Evolutionary conservation across 768 basidiomycete species (phyloP).

Genomic region (Cyclocybe aegerita): DNA sequence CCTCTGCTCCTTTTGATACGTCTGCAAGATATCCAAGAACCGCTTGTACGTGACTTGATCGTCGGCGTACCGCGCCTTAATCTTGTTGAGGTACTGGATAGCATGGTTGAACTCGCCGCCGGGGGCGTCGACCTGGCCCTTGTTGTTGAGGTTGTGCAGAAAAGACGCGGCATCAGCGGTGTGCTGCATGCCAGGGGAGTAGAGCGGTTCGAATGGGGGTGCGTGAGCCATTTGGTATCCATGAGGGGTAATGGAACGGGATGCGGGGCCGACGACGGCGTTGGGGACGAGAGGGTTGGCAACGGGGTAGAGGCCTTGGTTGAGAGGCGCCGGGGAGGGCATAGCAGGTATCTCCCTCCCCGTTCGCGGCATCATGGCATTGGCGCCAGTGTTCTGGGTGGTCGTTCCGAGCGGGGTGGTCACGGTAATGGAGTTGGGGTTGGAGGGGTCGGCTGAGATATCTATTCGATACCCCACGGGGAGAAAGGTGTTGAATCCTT

Average conservation of each 20-base stretch:
- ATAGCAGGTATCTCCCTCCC: conserved; percentile 28
- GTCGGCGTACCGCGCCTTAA: conserved; percentile 86
- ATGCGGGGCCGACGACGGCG: conserved; percentile 35
- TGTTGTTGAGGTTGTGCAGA: conserved; percentile 54
- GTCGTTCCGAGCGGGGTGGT: conserved; percentile 77
- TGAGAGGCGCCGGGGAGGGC: conserved; percentile 28
- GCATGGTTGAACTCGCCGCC: conserved; percentile 87
- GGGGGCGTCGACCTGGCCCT: conserved; percentile 48
- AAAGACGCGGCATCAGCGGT: conserved; percentile 65
- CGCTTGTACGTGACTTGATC: conserved; percentile 93
- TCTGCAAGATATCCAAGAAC: conserved; percentile 85
- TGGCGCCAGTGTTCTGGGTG: conserved; percentile 57
- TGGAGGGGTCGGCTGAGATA: conserved; percentile 65
- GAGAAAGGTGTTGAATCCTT: conserved; percentile 97
- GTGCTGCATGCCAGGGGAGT: conserved; percentile 49
- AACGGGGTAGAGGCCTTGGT: conserved; percentile 24
- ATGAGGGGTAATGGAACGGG: conserved; percentile 58
- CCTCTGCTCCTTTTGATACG: conserved; percentile 83
- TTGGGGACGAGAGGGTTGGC: conserved; percentile 32
- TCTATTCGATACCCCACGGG: conserved; percentile 95
- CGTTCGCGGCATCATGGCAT: conserved; percentile 21
- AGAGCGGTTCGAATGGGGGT: conserved; percentile 37
- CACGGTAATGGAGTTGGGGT: conserved; percentile 75
- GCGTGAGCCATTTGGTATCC: conserved; percentile 38
- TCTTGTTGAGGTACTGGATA: conserved; percentile 97